phyloP scores from a whole-genome alignment of 371 early-diverging fungal species.

The Circinella minor region DNA sequence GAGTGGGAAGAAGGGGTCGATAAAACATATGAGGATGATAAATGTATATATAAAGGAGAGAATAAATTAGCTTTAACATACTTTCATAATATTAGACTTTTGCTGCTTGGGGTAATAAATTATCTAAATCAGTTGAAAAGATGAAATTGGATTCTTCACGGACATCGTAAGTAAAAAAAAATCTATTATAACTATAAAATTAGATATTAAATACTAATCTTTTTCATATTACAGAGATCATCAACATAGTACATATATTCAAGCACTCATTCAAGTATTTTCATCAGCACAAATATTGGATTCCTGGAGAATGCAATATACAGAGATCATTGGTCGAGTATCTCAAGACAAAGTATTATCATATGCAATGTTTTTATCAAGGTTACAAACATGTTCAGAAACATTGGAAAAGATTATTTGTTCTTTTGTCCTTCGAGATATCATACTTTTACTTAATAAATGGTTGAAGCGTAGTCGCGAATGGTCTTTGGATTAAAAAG shows the following conservation, averaged over 20 bases:
- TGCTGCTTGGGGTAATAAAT: slow-evolving; percentile 35
- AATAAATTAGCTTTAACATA: neutral
- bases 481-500: slow-evolving; percentile 42
- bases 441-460: slow-evolving; percentile 36
- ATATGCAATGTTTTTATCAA: slow-evolving; percentile 20
- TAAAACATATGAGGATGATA: neutral
- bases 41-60: no score
- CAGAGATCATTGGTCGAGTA: slow-evolving; percentile 11
- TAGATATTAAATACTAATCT: no score
- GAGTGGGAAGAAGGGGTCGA: no score
- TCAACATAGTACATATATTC: slow-evolving; percentile 32
- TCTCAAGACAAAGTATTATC: slow-evolving; percentile 19
- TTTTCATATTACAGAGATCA: slow-evolving; percentile 18
- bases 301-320: slow-evolving; percentile 24
- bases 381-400: slow-evolving; percentile 22
- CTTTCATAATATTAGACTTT: slow-evolving; percentile 7
- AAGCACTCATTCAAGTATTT: slow-evolving; percentile 33
- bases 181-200: neutral
- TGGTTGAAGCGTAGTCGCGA: slow-evolving; percentile 43
- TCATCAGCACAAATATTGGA: slow-evolving; percentile 30
- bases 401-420: slow-evolving; percentile 31
- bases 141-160: slow-evolving; percentile 35
- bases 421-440: slow-evolving; percentile 44
- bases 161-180: slow-evolving; percentile 25
- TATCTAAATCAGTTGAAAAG: slow-evolving; percentile 40